Evolutionary conservation across 148 eudicot species (phyloP).

Genomic region (Camellia sinensis): DNA sequence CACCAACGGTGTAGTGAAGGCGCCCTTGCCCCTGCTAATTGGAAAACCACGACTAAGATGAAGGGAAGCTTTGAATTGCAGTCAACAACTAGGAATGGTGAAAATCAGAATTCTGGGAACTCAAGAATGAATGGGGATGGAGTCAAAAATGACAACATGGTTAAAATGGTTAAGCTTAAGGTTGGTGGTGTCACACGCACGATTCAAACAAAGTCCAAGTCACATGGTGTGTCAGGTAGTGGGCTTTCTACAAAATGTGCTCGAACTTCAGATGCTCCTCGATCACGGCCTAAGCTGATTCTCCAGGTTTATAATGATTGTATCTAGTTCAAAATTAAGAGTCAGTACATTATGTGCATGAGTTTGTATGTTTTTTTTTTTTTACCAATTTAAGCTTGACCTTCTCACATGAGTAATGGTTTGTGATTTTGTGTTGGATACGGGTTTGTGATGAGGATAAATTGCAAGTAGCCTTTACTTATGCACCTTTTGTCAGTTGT

Average conservation of each 20-base stretch:
- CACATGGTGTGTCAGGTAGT: constrained; percentile 30
- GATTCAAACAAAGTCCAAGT: constrained; percentile 52
- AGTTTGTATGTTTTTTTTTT: background rate
- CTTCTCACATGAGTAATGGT: background rate
- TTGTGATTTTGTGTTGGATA: background rate
- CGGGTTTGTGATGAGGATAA: background rate
- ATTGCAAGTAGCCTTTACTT: background rate
- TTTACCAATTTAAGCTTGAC: background rate
- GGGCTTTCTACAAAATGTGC: constrained; percentile 37
- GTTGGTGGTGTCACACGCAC: constrained; percentile 79
- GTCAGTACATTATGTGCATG: background rate
- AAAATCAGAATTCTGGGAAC: constrained; percentile 23
- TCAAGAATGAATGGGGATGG: constrained; percentile 27
- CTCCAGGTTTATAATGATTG: constrained; percentile 42
- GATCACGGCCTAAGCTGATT: constrained; percentile 31
- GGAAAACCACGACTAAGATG: constrained; percentile 31
- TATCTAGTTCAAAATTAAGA: background rate
- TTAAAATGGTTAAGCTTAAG: constrained; percentile 76
- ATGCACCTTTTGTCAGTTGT: background rate
- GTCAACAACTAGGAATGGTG: constrained; percentile 31
- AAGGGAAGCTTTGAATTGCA: constrained; percentile 43
- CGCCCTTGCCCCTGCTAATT: constrained; percentile 33
- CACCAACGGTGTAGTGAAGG: constrained; percentile 40
- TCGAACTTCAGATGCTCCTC: constrained; percentile 36
- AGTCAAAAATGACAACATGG: constrained; percentile 46